phyloP scores from a whole-genome alignment of 1,284 basidiomycete genomes.

The Austropuccinia psidii region DNA sequence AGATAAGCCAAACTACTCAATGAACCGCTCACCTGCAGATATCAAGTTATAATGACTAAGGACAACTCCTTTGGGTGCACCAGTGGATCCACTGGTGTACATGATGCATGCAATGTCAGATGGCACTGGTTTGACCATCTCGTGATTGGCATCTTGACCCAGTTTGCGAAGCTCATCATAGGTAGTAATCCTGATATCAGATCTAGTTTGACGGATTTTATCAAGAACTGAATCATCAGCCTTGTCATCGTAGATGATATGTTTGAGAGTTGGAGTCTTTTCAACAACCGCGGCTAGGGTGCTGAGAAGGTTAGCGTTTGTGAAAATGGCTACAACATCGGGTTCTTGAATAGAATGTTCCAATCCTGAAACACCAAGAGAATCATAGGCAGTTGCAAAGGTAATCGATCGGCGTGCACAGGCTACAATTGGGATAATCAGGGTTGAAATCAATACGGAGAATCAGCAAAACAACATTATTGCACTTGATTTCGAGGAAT shows the following conservation, averaged over 20 bases:
- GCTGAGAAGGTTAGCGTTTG: slow-evolving; percentile 75
- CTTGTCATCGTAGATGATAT: slow-evolving; percentile 81
- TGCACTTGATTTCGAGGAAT: background rate
- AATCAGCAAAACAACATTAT: background rate
- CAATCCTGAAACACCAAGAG: slow-evolving; percentile 69
- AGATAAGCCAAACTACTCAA: background rate
- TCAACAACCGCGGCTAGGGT: slow-evolving; percentile 47
- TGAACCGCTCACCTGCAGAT: slow-evolving; percentile 53
- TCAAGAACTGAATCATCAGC: slow-evolving; percentile 48
- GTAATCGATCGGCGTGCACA: slow-evolving; percentile 67
- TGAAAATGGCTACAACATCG: slow-evolving; percentile 76
- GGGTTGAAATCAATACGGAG: background rate
- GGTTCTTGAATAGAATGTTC: slow-evolving; percentile 89
- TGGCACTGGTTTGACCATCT: slow-evolving; percentile 57
- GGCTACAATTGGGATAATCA: slow-evolving; percentile 46
- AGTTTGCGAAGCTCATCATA: slow-evolving; percentile 63
- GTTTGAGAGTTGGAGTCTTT: slow-evolving; percentile 56
- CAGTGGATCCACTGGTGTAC: slow-evolving; percentile 93
- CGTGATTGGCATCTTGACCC: slow-evolving; percentile 56
- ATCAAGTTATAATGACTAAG: slow-evolving; percentile 82
- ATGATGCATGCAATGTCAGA: slow-evolving; percentile 71
- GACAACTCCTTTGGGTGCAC: slow-evolving; percentile 85
- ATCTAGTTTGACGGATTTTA: slow-evolving; percentile 50
- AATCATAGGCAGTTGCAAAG: slow-evolving; percentile 95
- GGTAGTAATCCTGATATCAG: slow-evolving; percentile 53